Evolutionary conservation across 306 rosid genomes (phyloP).

Genomic region (Inga laurina): DNA sequence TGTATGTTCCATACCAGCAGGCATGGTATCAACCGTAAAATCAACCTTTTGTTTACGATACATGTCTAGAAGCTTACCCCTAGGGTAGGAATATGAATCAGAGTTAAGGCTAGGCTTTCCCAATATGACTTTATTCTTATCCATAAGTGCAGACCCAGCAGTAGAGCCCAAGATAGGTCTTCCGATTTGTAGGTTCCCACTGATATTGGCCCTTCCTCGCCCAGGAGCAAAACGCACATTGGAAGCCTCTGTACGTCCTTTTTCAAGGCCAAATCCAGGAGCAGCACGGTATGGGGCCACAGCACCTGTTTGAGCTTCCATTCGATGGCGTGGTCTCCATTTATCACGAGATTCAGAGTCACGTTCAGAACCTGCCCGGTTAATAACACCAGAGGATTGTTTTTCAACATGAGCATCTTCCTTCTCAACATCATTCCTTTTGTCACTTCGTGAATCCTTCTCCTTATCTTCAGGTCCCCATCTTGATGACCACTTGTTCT

Average conservation of each 20-base stretch:
- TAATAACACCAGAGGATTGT: constrained; percentile 49
- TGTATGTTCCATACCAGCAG: constrained; percentile 56
- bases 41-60: constrained; percentile 61
- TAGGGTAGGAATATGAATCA: constrained; percentile 55
- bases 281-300: constrained; percentile 72
- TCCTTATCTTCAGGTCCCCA: constrained; percentile 90
- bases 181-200: constrained; percentile 52
- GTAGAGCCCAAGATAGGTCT: constrained; percentile 45
- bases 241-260: constrained; percentile 63
- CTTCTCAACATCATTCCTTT: constrained; percentile 61
- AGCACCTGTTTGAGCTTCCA: constrained; percentile 63
- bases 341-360: constrained; percentile 72
- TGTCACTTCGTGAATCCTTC: constrained; percentile 65
- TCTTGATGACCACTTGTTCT: constrained; percentile 81
- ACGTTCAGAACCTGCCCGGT: constrained; percentile 58
- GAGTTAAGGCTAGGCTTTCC: constrained; percentile 51
- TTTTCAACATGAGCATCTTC: constrained; percentile 58
- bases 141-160: constrained; percentile 44
- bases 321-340: constrained; percentile 85
- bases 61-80: constrained; percentile 78
- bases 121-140: constrained; percentile 39
- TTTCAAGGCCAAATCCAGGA: constrained; percentile 77
- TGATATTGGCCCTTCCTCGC: constrained; percentile 61
- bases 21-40: constrained; percentile 38
- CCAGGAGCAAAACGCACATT: constrained; percentile 63